Base-by-base conservation (phyloP, 495 filamentous ascomycete genomes). In the Massariosphaeria phaeospora region DNA sequence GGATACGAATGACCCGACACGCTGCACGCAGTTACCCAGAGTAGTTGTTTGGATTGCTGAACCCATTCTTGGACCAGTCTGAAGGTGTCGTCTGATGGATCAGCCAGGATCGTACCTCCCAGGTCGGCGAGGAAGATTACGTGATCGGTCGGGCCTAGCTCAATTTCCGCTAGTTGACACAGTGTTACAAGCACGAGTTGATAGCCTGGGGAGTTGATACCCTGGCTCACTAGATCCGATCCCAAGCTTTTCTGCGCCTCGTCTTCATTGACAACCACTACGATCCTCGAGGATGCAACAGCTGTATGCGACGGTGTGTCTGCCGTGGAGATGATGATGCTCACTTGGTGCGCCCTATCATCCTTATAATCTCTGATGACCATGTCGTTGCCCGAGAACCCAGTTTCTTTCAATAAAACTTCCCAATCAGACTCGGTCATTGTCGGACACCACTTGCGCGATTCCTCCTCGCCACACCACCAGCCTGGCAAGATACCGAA, bases 401-500 rank as follows among this genome's bases (percentile, higher is more conserved):
- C 33, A 17, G 9, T 40, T 10, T 39, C 11, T 18, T 41, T 11
- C 1, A 51, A 41, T 10, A 27, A 4, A 7, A 13, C 4, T 23
- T 50, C 27, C 41, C 51, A 55, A 12, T 45, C 26, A 20, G 15
- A 55, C 25, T 2, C 41, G 51, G 30, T 47, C 4, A 38, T 6
- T n/a, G 30, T 33, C n/a, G n/a, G n/a, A n/a, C n/a, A n/a, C n/a
- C n/a, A n/a, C n/a, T n/a, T n/a, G 8, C 30, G 8, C 8, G 8
- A 8, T 8, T 33, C 30, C n/a, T 33, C 8, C n/a, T n/a, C 30
- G 30, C n/a, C 30, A 33, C 30, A 33, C 55, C 55, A 58, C 47
- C 48, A 58, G 26, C 48, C 55, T 3, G 33, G 35, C 7, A 51
- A 18, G 1, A 29, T 8, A 1, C 55, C 55, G 20, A 58, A 52